A percentile compares a stretch with the other conserved stretches of the same genome.
Evolutionary conservation across 371 early-diverging fungal genomes (phyloP).

Genomic region (Coemansia sp.): DNA sequence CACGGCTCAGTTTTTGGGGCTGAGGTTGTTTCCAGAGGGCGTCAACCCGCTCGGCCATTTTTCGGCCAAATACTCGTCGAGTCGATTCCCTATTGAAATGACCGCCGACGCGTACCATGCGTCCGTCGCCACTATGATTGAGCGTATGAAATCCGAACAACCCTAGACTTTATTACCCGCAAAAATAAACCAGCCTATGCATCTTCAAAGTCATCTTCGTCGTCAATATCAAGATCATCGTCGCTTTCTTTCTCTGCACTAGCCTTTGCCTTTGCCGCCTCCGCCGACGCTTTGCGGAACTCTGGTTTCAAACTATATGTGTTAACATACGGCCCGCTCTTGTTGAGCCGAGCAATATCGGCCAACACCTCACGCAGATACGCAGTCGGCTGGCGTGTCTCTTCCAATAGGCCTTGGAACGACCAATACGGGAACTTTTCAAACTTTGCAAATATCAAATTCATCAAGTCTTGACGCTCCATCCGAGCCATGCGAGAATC

Average conservation of each 20-base stretch:
- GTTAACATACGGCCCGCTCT: conserved; percentile 79
- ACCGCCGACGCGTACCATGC: conserved; percentile 23
- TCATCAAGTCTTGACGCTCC: conserved; percentile 81
- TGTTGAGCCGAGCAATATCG: conserved; percentile 79
- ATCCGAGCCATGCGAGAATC: conserved; percentile 79
- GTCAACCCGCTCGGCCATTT: conserved; percentile 35
- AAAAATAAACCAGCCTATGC: conserved; percentile 18
- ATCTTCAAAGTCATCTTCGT: conserved; percentile 53
- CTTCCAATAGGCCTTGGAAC: conserved; percentile 80
- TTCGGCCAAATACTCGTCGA: conserved; percentile 37
- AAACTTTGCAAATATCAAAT: conserved; percentile 79
- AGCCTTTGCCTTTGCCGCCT: conserved; percentile 37
- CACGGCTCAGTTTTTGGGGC: conserved; percentile 8
- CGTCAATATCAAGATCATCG: conserved; percentile 35
- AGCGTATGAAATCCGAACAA: conserved; percentile 10
- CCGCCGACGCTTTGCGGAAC: conserved; percentile 58
- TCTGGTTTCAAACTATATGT: conserved; percentile 86
- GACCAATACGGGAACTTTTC: conserved; percentile 80
- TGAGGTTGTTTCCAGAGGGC: conserved; percentile 41
- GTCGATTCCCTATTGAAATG: conserved; percentile 43
- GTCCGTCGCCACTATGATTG: conserved; percentile 30
- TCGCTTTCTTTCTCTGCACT: neutral
- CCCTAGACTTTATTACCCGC: neutral
- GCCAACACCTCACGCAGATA: conserved; percentile 83
- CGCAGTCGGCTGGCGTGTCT: conserved; percentile 63